Evolutionary conservation across 371 early-diverging fungal genomes (phyloP).

Genomic region (Haplosporangium sp.): DNA sequence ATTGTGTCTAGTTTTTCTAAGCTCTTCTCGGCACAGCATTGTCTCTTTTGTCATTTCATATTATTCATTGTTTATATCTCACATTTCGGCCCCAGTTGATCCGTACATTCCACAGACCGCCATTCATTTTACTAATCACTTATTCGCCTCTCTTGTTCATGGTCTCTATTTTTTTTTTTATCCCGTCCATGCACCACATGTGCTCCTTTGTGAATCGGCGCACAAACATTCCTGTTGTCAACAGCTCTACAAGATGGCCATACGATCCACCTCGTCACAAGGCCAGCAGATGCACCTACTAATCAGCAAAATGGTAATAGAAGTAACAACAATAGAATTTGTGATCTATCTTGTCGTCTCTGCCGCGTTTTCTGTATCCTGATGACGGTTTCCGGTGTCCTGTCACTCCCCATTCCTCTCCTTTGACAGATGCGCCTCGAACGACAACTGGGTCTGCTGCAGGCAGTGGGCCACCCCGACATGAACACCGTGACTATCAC

Average conservation of each 20-base stretch:
- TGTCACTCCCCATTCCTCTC: not conserved
- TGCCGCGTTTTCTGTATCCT: not conserved
- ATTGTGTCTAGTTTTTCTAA: not conserved
- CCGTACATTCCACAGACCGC: conserved; percentile 1
- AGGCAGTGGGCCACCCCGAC: conserved; percentile 16
- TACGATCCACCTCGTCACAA: conserved; percentile 69
- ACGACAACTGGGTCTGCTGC: conserved; percentile 10
- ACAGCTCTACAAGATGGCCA: conserved; percentile 69
- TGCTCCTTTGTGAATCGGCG: conserved; percentile 13
- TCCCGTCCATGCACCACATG: not conserved
- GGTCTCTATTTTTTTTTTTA: not conserved
- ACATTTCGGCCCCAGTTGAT: conserved; percentile 27
- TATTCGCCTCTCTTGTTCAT: not conserved
- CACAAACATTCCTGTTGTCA: conserved; percentile 8
- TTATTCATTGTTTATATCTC: conserved; percentile 35
- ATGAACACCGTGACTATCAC: conserved; percentile 23
- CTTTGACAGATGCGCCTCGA: conserved; percentile 20
- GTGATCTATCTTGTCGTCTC: not conserved
- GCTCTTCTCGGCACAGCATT: not conserved
- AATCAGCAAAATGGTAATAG: conserved; percentile 65
- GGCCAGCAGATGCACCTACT: conserved; percentile 64
- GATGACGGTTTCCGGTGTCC: not conserved
- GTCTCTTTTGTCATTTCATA: conserved; percentile 16
- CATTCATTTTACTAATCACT: conserved; percentile 38
- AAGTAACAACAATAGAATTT: not conserved